Evolutionary conservation across 352 stramenopile genomes (phyloP).

Genomic region (Pythium insidiosum): DNA sequence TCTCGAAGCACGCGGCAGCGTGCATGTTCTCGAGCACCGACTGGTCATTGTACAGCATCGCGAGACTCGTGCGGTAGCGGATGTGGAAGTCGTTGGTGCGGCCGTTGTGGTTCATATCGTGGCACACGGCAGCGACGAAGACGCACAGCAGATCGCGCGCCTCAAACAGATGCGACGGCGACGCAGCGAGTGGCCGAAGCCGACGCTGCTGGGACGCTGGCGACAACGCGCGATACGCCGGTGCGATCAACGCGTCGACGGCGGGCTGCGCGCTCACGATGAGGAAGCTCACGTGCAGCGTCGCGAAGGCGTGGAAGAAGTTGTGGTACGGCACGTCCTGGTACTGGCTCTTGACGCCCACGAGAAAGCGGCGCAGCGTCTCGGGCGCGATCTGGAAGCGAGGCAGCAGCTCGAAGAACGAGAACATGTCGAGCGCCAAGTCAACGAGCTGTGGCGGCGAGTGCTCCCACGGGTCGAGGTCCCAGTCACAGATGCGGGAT

Average conservation of each 20-base stretch:
- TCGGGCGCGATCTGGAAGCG: conserved; percentile 41
- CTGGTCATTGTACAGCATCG: conserved; percentile 84
- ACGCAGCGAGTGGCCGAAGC: too few species aligned
- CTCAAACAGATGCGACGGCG: conserved; percentile 25
- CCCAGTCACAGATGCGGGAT: conserved; percentile 29
- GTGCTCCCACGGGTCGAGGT: conserved; percentile 54
- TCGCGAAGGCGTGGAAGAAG: conserved; percentile 78
- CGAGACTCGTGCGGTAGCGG: conserved; percentile 56
- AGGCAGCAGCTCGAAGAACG: conserved; percentile 53
- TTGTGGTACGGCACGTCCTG: conserved; percentile 84
- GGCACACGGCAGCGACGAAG: conserved; percentile 73
- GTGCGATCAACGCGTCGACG: conserved; percentile 12
- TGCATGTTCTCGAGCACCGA: conserved; percentile 89
- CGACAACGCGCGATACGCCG: conserved; percentile 10
- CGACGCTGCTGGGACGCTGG: conserved; percentile 3
- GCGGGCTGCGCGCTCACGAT: conserved; percentile 50
- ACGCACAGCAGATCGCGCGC: conserved; percentile 56
- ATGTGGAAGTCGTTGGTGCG: conserved; percentile 88
- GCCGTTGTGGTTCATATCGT: conserved; percentile 87
- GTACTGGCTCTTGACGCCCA: conserved; percentile 64
- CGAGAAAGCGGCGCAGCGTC: conserved; percentile 60
- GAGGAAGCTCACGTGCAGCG: conserved; percentile 74
- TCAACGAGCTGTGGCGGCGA: conserved; percentile 57
- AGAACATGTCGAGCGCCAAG: conserved; percentile 64
- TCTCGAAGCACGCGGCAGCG: conserved; percentile 70